A percentile compares a stretch with the other conserved stretches of the same genome.
These are phyloP conservation scores for Cladosporium sp. DNA, from an alignment of 2,329 filamentous ascomycete species.

Conservation along the genomic window DNA sequence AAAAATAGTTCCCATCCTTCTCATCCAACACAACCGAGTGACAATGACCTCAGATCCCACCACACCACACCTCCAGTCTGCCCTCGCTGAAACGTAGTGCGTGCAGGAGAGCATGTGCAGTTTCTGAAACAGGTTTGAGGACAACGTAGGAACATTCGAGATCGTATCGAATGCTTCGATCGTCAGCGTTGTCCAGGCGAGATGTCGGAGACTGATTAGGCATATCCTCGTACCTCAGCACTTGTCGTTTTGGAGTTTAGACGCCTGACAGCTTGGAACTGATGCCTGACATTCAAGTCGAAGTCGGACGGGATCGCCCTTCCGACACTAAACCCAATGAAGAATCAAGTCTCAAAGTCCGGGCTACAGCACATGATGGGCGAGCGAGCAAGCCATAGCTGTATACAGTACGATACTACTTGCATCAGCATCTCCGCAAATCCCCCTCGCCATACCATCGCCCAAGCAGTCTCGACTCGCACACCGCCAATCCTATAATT, in stretches of 20 bases:
- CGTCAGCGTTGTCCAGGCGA: background rate
- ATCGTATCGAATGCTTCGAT: background rate
- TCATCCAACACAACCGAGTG: constrained; percentile 1
- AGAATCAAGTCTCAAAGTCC: constrained; percentile 5
- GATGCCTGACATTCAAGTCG: background rate
- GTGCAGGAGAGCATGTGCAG: background rate
- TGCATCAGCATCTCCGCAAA: constrained; percentile 11
- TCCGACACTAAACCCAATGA: background rate
- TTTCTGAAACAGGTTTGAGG: background rate
- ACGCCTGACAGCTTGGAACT: background rate
- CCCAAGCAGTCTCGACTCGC: background rate
- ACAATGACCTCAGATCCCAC: constrained; percentile 8
- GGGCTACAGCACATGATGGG: constrained; percentile 4
- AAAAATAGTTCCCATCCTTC: constrained; percentile 1
- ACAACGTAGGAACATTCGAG: background rate
- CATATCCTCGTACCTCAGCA: background rate
- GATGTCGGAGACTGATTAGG: background rate
- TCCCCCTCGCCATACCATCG: background rate
- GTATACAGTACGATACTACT: constrained; percentile 17
- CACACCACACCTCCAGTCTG: constrained; percentile 5
- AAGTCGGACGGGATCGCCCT: background rate
- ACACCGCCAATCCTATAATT: background rate
- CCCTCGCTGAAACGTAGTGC: background rate
- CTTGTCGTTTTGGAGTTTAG: background rate
- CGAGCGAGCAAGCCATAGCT: constrained; percentile 14